Conservation (phyloP, 768 basidiomycete genomes). For the Udeniomyces megalosporus region DNA sequence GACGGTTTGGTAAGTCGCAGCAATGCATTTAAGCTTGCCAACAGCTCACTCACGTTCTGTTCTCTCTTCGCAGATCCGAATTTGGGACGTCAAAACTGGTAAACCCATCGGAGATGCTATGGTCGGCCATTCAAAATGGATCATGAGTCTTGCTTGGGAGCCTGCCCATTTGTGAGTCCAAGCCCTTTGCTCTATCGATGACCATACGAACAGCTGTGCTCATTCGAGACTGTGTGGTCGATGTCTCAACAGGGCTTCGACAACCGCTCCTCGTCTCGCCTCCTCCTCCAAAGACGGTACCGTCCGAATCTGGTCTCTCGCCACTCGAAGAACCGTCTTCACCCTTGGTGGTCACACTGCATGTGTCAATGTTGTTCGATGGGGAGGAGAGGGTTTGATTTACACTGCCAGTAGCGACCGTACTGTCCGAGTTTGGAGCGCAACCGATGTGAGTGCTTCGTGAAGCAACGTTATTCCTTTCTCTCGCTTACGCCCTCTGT, state of each 20-base stretch:
- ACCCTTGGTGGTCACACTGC: conserved; percentile 85
- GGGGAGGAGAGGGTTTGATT: conserved; percentile 81
- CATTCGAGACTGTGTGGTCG: neutral
- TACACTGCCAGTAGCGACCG: conserved; percentile 93
- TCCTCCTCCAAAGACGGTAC: conserved; percentile 94
- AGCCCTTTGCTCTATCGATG: neutral
- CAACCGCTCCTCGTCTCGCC: conserved; percentile 58
- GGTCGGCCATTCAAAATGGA: conserved; percentile 90
- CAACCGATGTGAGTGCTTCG: conserved; percentile 42
- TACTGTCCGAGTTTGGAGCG: conserved; percentile 89
- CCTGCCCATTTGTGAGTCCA: conserved; percentile 72
- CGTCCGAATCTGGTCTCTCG: conserved; percentile 80
- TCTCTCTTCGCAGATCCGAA: conserved; percentile 38
- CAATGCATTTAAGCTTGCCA: neutral
- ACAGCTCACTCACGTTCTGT: too few species aligned
- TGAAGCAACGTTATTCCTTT: neutral
- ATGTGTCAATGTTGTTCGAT: conserved; percentile 84
- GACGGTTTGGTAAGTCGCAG: conserved; percentile 66
- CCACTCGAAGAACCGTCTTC: conserved; percentile 55
- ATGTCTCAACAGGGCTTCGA: neutral
- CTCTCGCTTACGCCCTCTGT: neutral
- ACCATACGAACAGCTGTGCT: neutral
- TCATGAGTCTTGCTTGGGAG: conserved; percentile 89
- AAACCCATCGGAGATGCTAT: conserved; percentile 74
- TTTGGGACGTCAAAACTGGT: conserved; percentile 90